Conservation (phyloP, 805 yeast genomes). For the Myxozyma neotropica region DNA sequence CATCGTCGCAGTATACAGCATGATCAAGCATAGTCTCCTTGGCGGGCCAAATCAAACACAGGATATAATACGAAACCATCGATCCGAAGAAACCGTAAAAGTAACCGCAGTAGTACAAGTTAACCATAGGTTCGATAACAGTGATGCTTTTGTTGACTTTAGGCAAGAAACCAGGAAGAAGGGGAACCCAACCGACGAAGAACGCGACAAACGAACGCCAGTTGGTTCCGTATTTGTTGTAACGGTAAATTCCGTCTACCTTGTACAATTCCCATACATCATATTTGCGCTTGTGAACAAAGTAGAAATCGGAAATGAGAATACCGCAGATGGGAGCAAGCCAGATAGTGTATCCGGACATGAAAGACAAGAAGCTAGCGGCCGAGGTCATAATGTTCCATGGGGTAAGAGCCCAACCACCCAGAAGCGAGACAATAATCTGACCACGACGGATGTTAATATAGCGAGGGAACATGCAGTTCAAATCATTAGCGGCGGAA, state of each 20-base stretch:
- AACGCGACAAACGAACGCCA: conserved; percentile 49
- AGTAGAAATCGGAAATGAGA: conserved; percentile 48
- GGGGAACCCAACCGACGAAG: conserved; percentile 39
- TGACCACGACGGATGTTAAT: conserved; percentile 61
- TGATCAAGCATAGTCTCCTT: conserved; percentile 27
- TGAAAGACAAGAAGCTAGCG: conserved; percentile 73
- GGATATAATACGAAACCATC: conserved; percentile 17
- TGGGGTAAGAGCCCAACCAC: conserved; percentile 70
- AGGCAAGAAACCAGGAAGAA: conserved; percentile 32
- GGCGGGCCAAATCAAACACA: conserved; percentile 25
- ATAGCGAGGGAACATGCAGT: conserved; percentile 52
- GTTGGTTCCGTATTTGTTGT: conserved; percentile 48
- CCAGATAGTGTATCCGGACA: conserved; percentile 81
- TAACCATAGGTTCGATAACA: conserved; percentile 9
- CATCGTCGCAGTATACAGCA: conserved; percentile 20
- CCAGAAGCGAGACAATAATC: conserved; percentile 71
- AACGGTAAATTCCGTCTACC: conserved; percentile 47
- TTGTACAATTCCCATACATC: conserved; percentile 50
- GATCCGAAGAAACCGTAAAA: conserved; percentile 34
- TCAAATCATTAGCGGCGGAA: conserved; percentile 53
- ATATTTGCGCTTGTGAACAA: conserved; percentile 48
- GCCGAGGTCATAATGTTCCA: conserved; percentile 77
- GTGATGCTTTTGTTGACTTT: conserved; percentile 14
- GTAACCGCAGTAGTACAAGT: conserved; percentile 36
- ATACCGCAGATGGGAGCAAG: conserved; percentile 83